Conservation (phyloP, 2,329 filamentous ascomycete species). For the Aschersonia sp. region DNA sequence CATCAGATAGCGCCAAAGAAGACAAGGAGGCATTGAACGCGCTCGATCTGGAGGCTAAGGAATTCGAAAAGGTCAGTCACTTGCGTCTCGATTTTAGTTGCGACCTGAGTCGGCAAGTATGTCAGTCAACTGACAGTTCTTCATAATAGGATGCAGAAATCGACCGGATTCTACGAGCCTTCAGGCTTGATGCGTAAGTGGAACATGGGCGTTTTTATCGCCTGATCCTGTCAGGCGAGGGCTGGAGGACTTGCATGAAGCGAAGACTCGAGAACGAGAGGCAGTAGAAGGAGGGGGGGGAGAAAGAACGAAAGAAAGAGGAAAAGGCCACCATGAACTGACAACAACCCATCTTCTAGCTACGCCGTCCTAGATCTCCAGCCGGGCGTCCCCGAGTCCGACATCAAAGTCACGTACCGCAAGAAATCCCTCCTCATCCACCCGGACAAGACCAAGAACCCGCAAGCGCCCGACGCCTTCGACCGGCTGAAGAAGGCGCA, state of each 20-base stretch:
- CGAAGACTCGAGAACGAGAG: no score
- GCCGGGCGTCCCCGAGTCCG: constrained; percentile 85
- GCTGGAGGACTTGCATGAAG: no score
- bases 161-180: constrained; percentile 81
- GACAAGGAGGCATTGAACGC: constrained; percentile 67
- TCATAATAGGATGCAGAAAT: constrained; percentile 71
- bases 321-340: neutral
- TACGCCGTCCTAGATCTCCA: constrained; percentile 94
- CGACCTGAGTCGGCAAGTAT: no score
- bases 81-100: no score
- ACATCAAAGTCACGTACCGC: constrained; percentile 90
- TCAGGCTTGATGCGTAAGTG: constrained; percentile 49
- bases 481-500: constrained; percentile 94
- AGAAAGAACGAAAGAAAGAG: neutral
- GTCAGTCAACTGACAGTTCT: neutral
- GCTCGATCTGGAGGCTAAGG: constrained; percentile 73
- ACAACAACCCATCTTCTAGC: constrained; percentile 23
- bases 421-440: constrained; percentile 98
- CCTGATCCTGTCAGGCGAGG: no score
- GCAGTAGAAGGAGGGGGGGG: no score
- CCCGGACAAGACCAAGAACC: constrained; percentile 92
- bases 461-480: constrained; percentile 83
- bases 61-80: constrained; percentile 60
- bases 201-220: neutral
- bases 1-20: constrained; percentile 26